Percentiles rank a stretch among this genome's conserved stretches.
phyloP scores from a whole-genome alignment of 192 early-diverging fungal genomes.

The Cladochytrium replicatum region DNA sequence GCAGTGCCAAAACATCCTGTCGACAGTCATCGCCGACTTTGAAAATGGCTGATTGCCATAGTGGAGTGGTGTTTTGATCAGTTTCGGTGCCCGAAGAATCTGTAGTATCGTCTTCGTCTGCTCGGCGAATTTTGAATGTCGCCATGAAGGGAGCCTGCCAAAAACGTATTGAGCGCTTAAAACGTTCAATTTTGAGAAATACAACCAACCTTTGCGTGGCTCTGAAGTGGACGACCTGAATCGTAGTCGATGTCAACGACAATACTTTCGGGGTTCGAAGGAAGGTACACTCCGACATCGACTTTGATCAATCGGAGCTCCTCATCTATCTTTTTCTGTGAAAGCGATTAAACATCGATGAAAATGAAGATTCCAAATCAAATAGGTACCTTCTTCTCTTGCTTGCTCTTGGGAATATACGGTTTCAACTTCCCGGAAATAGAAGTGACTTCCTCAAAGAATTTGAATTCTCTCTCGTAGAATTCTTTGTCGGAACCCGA shows the following conservation, averaged over 20 bases:
- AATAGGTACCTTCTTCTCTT: constrained; percentile 74
- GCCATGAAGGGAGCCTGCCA: constrained; percentile 93
- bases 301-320: constrained; percentile 92
- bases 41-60: constrained; percentile 88
- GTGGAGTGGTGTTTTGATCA: constrained; percentile 18
- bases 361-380: not conserved
- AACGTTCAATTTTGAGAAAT: not conserved
- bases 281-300: constrained; percentile 93
- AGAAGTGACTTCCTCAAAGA: constrained; percentile 91
- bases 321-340: constrained; percentile 88
- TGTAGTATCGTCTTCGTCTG: constrained; percentile 49
- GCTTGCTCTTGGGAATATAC: constrained; percentile 69
- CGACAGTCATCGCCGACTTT: constrained; percentile 99
- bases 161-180: not conserved
- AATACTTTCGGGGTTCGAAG: constrained; percentile 90
- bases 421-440: constrained; percentile 98
- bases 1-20: constrained; percentile 95
- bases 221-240: constrained; percentile 89
- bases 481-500: constrained; percentile 81
- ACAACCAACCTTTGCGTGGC: constrained; percentile 77
- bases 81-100: constrained; percentile 29
- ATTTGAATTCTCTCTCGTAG: constrained; percentile 92
- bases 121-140: constrained; percentile 73
- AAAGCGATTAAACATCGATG: not conserved
- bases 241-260: constrained; percentile 92